Conservation (phyloP, 495 filamentous ascomycete species). For the Penicillium odoratum region DNA sequence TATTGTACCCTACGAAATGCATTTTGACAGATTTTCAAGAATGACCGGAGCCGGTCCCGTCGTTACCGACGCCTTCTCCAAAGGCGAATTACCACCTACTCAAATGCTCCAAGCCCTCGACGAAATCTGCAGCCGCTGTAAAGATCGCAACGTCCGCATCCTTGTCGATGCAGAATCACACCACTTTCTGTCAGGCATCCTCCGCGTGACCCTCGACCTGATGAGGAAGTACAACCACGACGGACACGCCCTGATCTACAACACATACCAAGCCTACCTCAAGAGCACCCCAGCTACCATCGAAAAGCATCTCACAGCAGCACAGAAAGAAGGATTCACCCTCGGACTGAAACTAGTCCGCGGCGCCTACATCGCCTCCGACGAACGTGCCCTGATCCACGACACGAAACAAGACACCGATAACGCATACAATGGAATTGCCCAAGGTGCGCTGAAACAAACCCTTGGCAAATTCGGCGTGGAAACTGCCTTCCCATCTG, state of each 20-base stretch:
- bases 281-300: constrained; percentile 63
- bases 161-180: constrained; percentile 86
- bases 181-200: constrained; percentile 72
- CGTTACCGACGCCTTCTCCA: constrained; percentile 34
- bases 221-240: constrained; percentile 73
- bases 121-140: constrained; percentile 35
- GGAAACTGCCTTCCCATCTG: constrained; percentile 27
- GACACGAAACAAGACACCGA: constrained; percentile 78
- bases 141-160: constrained; percentile 62
- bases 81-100: constrained; percentile 28
- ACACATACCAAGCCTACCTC: constrained; percentile 81
- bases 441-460: constrained; percentile 42
- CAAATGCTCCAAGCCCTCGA: constrained; percentile 43
- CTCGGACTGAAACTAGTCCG: constrained; percentile 86
- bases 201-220: constrained; percentile 70
- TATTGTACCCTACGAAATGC: background rate
- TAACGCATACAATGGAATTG: constrained; percentile 55
- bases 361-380: constrained; percentile 80
- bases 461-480: constrained; percentile 51
- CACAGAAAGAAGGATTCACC: constrained; percentile 64
- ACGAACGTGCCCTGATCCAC: constrained; percentile 72
- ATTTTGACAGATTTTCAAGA: constrained; percentile 16
- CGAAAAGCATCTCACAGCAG: constrained; percentile 59
- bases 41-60: constrained; percentile 32
- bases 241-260: constrained; percentile 60